Conservation (phyloP, 2,329 filamentous ascomycete genomes). For the Trichoderma sp. region DNA sequence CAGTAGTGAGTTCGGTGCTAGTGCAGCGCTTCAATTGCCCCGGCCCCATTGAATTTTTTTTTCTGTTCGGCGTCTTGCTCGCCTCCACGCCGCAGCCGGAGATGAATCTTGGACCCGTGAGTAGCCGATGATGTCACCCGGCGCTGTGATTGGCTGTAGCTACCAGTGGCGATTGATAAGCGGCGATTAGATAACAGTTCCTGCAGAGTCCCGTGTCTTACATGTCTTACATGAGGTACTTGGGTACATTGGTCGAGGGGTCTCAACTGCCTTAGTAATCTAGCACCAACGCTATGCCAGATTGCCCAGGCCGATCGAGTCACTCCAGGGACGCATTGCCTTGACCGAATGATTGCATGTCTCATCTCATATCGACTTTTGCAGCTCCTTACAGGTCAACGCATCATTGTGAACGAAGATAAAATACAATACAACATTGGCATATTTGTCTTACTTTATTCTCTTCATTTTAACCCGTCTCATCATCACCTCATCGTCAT, state of each 20-base stretch:
- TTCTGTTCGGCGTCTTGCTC: not conserved
- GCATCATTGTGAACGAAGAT: not conserved
- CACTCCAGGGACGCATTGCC: constrained; percentile 1
- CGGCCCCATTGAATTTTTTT: not conserved
- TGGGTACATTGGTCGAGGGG: not conserved
- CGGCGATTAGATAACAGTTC: constrained; percentile 18
- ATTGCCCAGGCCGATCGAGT: constrained; percentile 8
- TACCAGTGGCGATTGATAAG: constrained; percentile 11
- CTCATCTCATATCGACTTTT: not conserved
- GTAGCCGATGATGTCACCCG: constrained; percentile 21
- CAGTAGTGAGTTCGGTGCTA: not conserved
- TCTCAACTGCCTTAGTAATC: constrained; percentile 3
- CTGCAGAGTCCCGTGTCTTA: not conserved
- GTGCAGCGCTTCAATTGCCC: not conserved
- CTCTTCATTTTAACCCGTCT: not conserved
- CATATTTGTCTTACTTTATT: not conserved
- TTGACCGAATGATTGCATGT: constrained; percentile 14
- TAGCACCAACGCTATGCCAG: not conserved
- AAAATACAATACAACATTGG: not conserved
- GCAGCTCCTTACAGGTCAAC: not conserved
- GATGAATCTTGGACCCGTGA: constrained; percentile 17
- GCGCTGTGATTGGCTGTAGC: constrained; percentile 13
- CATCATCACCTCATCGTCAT: not conserved
- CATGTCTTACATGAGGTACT: not conserved
- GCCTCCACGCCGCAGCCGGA: constrained; percentile 18